Evolutionary conservation across 2,329 filamentous ascomycete genomes (phyloP).

Genomic region (Zalaria obscura): DNA sequence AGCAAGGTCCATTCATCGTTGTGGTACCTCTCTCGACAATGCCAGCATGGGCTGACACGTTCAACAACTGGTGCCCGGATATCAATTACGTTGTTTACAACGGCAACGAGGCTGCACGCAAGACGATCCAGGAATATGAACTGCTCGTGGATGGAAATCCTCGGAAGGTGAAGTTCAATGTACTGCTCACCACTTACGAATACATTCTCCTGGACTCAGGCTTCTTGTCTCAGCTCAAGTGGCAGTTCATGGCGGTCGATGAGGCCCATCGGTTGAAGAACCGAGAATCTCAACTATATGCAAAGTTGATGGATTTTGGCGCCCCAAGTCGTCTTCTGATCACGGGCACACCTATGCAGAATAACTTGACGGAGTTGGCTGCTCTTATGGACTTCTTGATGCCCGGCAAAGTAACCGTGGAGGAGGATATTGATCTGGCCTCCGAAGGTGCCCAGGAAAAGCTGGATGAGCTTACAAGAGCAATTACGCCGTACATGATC

Average conservation of each 20-base stretch:
- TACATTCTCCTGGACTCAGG: constrained; percentile 78
- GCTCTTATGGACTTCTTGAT: constrained; percentile 93
- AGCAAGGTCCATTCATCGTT: constrained; percentile 91
- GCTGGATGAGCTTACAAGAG: constrained; percentile 67
- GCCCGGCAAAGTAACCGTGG: constrained; percentile 82
- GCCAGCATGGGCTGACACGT: constrained; percentile 95
- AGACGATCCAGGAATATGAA: constrained; percentile 81
- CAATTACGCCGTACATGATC: constrained; percentile 87
- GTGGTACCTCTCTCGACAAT: constrained; percentile 97
- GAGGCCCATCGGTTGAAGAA: constrained; percentile 97
- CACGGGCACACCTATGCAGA: constrained; percentile 94
- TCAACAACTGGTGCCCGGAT: constrained; percentile 91
- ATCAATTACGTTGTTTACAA: constrained; percentile 96
- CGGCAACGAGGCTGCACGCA: constrained; percentile 73
- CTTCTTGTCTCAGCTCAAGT: constrained; percentile 82
- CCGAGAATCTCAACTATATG: constrained; percentile 83
- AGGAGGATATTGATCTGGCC: constrained; percentile 77
- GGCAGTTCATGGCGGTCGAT: constrained; percentile 93
- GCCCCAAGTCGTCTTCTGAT: constrained; percentile 83
- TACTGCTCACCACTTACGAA: constrained; percentile 95
- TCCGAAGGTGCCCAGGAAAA: constrained; percentile 75
- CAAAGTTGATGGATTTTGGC: constrained; percentile 71
- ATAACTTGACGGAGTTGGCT: constrained; percentile 83
- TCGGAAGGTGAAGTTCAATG: constrained; percentile 88
- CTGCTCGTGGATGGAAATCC: constrained; percentile 74